Base-by-base conservation (phyloP, 768 basidiomycete species). In the Mycena chlorophos region DNA sequence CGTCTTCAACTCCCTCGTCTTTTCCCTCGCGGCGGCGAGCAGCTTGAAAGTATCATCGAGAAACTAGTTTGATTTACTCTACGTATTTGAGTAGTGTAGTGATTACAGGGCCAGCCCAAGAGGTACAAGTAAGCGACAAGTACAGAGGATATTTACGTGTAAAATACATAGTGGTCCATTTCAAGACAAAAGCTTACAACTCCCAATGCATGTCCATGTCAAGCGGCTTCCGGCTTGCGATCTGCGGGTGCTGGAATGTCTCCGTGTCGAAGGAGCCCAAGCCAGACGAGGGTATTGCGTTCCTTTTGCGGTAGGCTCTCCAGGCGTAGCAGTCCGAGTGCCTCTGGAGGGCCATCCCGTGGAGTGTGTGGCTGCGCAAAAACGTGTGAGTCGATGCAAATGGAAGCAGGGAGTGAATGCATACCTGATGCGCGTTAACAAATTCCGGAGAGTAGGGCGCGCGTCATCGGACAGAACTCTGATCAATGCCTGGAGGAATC, bases 231-330 rank as follows among this genome's bases (percentile, higher is more conserved):
- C 50, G 60, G 19, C 60, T 61, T 0, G 53, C 55, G 19, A 61
- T 23, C 31, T 61, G 60, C 4, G 60, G 60, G 25, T 61, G 56
- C n/a, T 61, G 60, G 26, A 61, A 61, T 3, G 56, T 38, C 17
- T 57, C 56, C 4, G 56, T 54, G 30, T 61, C 60, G 10, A 54
- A 57, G 25, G 52, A 52, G 1, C 39, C 52, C 0, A 37, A 6
- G 0, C 39, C 39, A 19, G 60, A 23, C 14, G 26, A 45, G 20
- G 25, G 0, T 46, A 61, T 27, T 46, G 60, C 10, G 53, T 38
- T 4, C 10, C n/a, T 46, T 25, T 38, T 49, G 30, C 50, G 38
- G 19, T 52, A 57, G 31, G 12, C 52, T 16, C 39, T 57, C 53
- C 53, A 61, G 0, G 25, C 38, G 30, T 43, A 27, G 2, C 53